Conservation (phyloP, 352 stramenopile genomes). For the Globisporangium okanoganense region DNA sequence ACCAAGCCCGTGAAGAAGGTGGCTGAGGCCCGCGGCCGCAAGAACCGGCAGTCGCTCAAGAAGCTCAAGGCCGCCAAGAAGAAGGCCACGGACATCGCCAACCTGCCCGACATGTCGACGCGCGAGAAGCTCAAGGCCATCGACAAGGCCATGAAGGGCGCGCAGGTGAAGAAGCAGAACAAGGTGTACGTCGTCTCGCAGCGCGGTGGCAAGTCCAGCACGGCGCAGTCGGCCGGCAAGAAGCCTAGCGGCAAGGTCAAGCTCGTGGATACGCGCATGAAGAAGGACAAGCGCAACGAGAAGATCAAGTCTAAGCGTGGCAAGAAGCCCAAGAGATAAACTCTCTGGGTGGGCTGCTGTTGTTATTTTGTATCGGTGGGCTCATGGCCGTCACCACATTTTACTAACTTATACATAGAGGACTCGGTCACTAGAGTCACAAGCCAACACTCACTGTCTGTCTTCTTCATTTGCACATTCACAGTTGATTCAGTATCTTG, state of each 20-base stretch:
- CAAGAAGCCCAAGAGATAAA: conserved; percentile 87
- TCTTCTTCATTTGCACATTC: no score
- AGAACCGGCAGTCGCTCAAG: conserved; percentile 91
- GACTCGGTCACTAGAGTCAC: no score
- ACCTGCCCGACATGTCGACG: conserved; percentile 96
- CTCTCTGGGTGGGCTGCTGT: background rate
- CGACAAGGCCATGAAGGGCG: conserved; percentile 95
- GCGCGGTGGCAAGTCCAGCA: conserved; percentile 45
- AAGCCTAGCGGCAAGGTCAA: conserved; percentile 91
- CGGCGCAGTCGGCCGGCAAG: conserved; percentile 62
- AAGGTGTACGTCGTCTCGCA: conserved; percentile 97
- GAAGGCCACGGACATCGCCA: conserved; percentile 95
- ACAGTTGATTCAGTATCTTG: no score
- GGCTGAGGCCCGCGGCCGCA: conserved; percentile 95
- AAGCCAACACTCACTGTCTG: background rate
- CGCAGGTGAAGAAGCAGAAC: conserved; percentile 86
- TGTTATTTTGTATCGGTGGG: background rate
- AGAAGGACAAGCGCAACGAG: conserved; percentile 93
- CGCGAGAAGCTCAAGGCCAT: conserved; percentile 98
- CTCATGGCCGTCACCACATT: background rate
- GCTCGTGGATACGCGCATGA: conserved; percentile 97
- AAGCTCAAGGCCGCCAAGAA: conserved; percentile 97
- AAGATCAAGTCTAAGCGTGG: conserved; percentile 80
- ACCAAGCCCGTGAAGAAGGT: conserved; percentile 99
- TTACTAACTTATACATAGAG: conserved; percentile 1